A percentile compares a stretch with the other conserved stretches of the same genome.
phyloP scores from a whole-genome alignment of 768 basidiomycete species.

The Tubosaeta brunneosetosa region DNA sequence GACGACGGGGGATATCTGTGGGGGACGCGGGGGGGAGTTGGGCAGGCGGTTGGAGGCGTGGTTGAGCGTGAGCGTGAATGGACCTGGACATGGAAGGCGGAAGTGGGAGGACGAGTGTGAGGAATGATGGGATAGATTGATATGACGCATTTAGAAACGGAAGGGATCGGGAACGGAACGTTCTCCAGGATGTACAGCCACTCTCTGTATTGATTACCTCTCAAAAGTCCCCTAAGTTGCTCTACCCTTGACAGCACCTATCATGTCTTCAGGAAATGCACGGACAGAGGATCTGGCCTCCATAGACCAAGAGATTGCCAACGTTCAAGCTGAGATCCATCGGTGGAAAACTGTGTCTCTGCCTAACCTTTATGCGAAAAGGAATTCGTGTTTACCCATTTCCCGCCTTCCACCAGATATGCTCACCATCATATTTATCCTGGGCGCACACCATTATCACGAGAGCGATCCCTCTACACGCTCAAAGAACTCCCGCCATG shows the following conservation, averaged over 20 bases:
- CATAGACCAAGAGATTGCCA: not conserved
- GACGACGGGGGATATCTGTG: constrained; percentile 71
- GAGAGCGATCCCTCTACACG: not conserved
- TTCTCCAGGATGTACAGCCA: no score
- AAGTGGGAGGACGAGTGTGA: not conserved
- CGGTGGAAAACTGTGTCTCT: not conserved
- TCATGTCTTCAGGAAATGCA: not conserved
- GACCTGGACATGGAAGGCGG: constrained; percentile 11
- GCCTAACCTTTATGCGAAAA: not conserved
- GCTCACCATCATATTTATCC: not conserved
- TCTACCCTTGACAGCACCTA: no score
- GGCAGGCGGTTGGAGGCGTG: constrained; percentile 73
- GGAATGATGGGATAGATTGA: not conserved
- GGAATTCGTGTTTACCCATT: not conserved
- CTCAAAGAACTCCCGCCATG: not conserved
- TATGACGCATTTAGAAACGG: no score
- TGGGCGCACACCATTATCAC: not conserved
- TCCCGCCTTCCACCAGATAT: not conserved
- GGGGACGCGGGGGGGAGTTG: constrained; percentile 74
- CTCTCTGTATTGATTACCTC: no score
- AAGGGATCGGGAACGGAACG: no score
- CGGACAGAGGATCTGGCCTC: not conserved
- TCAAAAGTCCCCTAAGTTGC: no score
- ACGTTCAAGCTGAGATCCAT: not conserved
- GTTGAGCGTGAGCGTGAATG: constrained; percentile 46